Percentiles rank a stretch among this genome's conserved stretches.
These are phyloP conservation scores for Sclerotinia subarctica DNA, from an alignment of 2,329 filamentous ascomycete genomes.

Conservation along the genomic window DNA sequence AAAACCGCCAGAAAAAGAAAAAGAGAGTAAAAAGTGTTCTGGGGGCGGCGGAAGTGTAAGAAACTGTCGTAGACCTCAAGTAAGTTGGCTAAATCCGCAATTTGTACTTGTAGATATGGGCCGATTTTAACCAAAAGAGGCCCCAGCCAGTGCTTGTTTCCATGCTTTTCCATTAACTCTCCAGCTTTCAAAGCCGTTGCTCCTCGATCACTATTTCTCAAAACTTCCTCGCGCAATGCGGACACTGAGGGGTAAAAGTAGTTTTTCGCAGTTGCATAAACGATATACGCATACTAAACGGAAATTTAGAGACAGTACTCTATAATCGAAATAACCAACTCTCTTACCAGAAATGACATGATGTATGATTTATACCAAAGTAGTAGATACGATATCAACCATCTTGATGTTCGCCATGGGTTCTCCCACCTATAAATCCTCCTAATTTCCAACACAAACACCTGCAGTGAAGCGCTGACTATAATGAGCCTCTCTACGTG, in stretches of 20 bases:
- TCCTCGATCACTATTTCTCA: constrained; percentile 37
- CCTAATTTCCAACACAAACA: constrained; percentile 38
- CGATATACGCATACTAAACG: constrained; percentile 26
- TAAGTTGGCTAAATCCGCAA: constrained; percentile 39
- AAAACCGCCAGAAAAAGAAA: constrained; percentile 31
- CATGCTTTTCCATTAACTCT: constrained; percentile 41
- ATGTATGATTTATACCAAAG: constrained; percentile 30
- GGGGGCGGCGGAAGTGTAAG: constrained; percentile 40
- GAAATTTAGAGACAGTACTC: constrained; percentile 10
- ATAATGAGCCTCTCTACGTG: constrained; percentile 40
- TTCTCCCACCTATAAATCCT: constrained; percentile 41
- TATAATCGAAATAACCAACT: neutral
- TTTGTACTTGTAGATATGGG: constrained; percentile 40
- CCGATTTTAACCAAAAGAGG: constrained; percentile 31
- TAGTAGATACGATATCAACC: constrained; percentile 29
- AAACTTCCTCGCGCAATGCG: constrained; percentile 31
- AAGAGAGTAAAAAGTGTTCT: constrained; percentile 34
- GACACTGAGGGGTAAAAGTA: constrained; percentile 26
- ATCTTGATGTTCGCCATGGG: constrained; percentile 36
- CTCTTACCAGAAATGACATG: constrained; percentile 29
- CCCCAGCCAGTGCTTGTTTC: constrained; percentile 39
- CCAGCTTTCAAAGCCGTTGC: constrained; percentile 37
- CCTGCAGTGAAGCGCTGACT: constrained; percentile 40
- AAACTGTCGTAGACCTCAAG: constrained; percentile 41
- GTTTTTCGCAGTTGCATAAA: constrained; percentile 28